These are phyloP conservation scores for Penicillium aurantiogriseum DNA, from an alignment of 2,329 filamentous ascomycete species.

Conservation along the genomic window DNA sequence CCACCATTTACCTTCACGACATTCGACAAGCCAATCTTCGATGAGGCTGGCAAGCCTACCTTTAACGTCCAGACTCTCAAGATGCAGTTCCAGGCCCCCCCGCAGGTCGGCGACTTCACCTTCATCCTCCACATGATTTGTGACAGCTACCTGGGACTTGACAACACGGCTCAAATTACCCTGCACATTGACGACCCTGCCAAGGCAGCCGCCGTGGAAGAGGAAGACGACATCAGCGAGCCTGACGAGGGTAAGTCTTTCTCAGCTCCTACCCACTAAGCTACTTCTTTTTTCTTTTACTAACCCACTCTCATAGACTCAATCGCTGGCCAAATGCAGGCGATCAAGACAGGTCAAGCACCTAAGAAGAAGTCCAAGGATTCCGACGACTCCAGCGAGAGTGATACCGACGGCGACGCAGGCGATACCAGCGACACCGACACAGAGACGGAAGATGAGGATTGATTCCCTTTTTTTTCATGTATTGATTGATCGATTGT, in stretches of 20 bases:
- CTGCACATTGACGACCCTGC: conserved; percentile 84
- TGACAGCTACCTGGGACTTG: conserved; percentile 92
- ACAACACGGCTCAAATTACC: conserved; percentile 86
- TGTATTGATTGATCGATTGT: conserved; percentile 25
- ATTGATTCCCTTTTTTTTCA: conserved; percentile 39
- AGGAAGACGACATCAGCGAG: conserved; percentile 94
- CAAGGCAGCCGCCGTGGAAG: conserved; percentile 75
- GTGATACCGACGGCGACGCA: conserved; percentile 63
- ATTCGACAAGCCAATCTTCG: conserved; percentile 86
- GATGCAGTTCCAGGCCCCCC: conserved; percentile 93
- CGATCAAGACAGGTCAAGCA: conserved; percentile 68
- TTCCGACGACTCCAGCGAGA: conserved; percentile 61
- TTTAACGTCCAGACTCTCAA: conserved; percentile 95
- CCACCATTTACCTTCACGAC: conserved; percentile 92
- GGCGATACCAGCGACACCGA: conserved; percentile 58
- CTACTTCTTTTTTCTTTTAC: conserved; percentile 5
- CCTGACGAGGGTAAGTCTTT: conserved; percentile 83
- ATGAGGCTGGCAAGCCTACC: conserved; percentile 77
- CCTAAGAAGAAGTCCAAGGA: conserved; percentile 56
- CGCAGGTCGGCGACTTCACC: conserved; percentile 86
- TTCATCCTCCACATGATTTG: conserved; percentile 93
- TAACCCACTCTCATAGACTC: conserved; percentile 60
- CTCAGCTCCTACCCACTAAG: not conserved
- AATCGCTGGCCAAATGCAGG: conserved; percentile 85
- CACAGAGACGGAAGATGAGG: conserved; percentile 77